Base-by-base conservation (phyloP, 148 eudicot species). In the Vaccinium macrocarpon region DNA sequence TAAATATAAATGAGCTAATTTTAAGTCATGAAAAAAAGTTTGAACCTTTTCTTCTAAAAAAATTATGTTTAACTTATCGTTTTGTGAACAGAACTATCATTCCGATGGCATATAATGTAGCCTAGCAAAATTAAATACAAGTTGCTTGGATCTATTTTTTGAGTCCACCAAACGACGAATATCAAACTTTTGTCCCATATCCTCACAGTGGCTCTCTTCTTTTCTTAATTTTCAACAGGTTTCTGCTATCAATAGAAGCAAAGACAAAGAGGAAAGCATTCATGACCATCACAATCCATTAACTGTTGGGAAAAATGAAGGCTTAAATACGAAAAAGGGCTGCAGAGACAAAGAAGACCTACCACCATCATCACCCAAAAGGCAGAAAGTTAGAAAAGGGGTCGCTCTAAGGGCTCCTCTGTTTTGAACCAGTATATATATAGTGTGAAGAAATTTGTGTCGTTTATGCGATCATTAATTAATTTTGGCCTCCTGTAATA, bases 181-280 rank as follows among this genome's bases (percentile, higher is more conserved):
- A 16, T 1, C 23, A 19, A 59, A 19, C 64, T 59, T 59, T 21
- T 59, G 64, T 8, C 23, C 23, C 64, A 7, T 5, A 59, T 7
- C 64, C 35, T 52, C 42, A 13, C 15, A 0, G 0, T 46, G 7
- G 13, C n/a, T 5, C 2, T 6, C 23, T 13, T 78, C 46, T 51
- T 52, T 27, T 78, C 32, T 66, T 9, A 11, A 6, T 79, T 79
- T 29, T 32, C 21, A 19, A 55, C 66, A 79, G 81, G 81, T 79
- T 79, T 7, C 49, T 15, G 25, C 66, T 55, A 16, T 19, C 21
- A 1, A 1, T 18, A 79, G 68, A 79, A 49, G 55, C 0, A 66
- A 78, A 78, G 46, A 78, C 42, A 78, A 78, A 13, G n/a, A 1
- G 11, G 21, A 52, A 51, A 51, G 4, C 55, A 52, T 15, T 32